These are phyloP conservation scores for Gossypium arboreum DNA, from an alignment of 345 rosid species.

Conservation along the genomic window DNA sequence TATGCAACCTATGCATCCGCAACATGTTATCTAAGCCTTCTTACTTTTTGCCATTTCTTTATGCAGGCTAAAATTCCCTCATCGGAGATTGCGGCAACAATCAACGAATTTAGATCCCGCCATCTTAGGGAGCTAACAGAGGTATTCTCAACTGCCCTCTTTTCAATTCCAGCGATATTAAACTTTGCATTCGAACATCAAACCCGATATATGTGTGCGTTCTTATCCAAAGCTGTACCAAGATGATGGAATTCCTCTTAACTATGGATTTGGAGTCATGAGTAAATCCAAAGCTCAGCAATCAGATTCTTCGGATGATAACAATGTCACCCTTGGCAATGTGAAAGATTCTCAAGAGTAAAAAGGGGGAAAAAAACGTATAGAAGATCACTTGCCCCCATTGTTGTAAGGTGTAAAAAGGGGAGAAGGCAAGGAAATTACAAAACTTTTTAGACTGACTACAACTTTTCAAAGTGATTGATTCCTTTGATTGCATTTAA, in stretches of 20 bases:
- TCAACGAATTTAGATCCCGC: constrained; percentile 87
- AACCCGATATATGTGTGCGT: not conserved
- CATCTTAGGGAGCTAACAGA: constrained; percentile 90
- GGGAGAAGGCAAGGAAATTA: not conserved
- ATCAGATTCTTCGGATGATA: constrained; percentile 67
- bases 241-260: constrained; percentile 86
- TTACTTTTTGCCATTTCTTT: not conserved
- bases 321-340: constrained; percentile 56
- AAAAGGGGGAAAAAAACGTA: constrained; percentile 27
- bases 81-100: constrained; percentile 84
- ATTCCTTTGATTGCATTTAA: not conserved
- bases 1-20: not conserved
- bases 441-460: not conserved
- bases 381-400: constrained; percentile 17
- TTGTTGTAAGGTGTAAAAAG: constrained; percentile 25
- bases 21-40: not conserved
- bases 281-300: constrained; percentile 50
- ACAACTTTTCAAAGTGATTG: not conserved
- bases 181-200: not conserved
- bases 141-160: constrained; percentile 33
- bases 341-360: constrained; percentile 26
- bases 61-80: constrained; percentile 77
- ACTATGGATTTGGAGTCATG: constrained; percentile 74
- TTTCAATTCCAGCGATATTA: not conserved
- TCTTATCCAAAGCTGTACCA: constrained; percentile 46